Conservation (phyloP, 2,329 filamentous ascomycete genomes). For the Penicillium sp. region DNA sequence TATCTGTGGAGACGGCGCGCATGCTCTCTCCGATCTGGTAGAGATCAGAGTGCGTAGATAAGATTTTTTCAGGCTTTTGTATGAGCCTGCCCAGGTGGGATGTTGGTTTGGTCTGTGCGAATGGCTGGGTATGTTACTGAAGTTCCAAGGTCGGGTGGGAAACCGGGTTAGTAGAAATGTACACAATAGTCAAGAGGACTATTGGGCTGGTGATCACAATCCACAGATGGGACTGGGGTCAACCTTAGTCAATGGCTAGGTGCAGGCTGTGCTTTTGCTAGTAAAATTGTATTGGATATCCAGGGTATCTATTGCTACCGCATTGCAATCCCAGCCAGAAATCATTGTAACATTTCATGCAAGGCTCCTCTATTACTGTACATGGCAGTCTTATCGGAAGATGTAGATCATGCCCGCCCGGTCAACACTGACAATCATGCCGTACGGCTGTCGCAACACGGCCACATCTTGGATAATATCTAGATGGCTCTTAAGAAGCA, state of each 20-base stretch:
- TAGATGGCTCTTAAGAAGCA: slow-evolving; percentile 80
- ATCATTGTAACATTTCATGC: neutral
- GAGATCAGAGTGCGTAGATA: neutral
- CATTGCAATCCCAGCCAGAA: neutral
- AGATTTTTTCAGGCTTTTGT: neutral
- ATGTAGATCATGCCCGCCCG: slow-evolving; percentile 87
- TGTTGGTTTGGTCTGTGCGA: neutral
- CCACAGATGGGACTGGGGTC: too few species aligned
- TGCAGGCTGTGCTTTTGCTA: too few species aligned
- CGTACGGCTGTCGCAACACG: slow-evolving; percentile 84
- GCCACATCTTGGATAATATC: slow-evolving; percentile 86
- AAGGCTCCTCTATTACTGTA: neutral
- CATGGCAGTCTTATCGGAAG: slow-evolving; percentile 53
- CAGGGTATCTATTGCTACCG: neutral
- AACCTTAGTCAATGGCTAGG: too few species aligned
- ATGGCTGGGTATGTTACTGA: too few species aligned
- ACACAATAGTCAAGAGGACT: too few species aligned
- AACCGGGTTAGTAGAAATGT: too few species aligned
- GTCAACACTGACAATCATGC: slow-evolving; percentile 90
- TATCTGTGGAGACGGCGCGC: neutral
- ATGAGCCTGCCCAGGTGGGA: neutral
- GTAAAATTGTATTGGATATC: neutral
- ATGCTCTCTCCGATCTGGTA: neutral
- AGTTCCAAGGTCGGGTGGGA: too few species aligned
- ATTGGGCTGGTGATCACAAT: too few species aligned